Conservation (phyloP, 331 rosid species). For the Stylosanthes scabra region DNA sequence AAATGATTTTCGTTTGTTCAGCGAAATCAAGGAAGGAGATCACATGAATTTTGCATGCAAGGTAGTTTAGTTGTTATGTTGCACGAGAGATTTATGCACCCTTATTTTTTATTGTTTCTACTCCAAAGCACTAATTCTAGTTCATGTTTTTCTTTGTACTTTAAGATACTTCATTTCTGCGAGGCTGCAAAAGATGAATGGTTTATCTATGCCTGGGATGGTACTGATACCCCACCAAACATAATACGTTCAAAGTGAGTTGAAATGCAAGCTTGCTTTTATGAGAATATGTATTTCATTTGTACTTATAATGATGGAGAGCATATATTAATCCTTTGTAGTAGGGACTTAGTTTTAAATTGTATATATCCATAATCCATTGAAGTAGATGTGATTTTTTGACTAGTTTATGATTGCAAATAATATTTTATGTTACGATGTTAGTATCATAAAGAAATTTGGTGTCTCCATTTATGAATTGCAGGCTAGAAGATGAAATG, state of each 20-base stretch:
- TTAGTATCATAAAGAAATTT: slow-evolving; percentile 1
- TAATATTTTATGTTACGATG: slow-evolving; percentile 13
- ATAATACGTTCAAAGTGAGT: slow-evolving; percentile 57
- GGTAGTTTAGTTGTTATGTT: slow-evolving; percentile 38
- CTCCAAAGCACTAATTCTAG: slow-evolving; percentile 28
- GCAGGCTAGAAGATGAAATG: slow-evolving; percentile 67
- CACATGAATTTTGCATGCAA: slow-evolving; percentile 50
- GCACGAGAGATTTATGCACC: neutral
- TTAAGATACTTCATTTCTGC: slow-evolving; percentile 61
- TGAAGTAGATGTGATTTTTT: neutral
- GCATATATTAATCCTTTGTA: neutral
- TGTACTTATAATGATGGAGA: neutral
- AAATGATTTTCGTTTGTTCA: slow-evolving; percentile 34
- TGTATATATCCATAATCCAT: neutral
- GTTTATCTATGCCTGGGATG: slow-evolving; percentile 78
- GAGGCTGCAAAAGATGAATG: slow-evolving; percentile 49
- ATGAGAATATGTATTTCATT: neutral
- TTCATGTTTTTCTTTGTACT: slow-evolving; percentile 16
- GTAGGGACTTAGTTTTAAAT: neutral
- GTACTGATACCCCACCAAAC: slow-evolving; percentile 68
- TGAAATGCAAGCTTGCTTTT: slow-evolving; percentile 17
- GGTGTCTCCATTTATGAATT: slow-evolving; percentile 31
- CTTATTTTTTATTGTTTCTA: slow-evolving; percentile 15
- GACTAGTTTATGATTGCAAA: neutral
- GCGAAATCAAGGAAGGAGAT: slow-evolving; percentile 55